Percentiles rank a stretch among this genome's conserved stretches.
Conservation (phyloP, 805 yeast species). For the Wickerhamomyces hampshirensis region DNA sequence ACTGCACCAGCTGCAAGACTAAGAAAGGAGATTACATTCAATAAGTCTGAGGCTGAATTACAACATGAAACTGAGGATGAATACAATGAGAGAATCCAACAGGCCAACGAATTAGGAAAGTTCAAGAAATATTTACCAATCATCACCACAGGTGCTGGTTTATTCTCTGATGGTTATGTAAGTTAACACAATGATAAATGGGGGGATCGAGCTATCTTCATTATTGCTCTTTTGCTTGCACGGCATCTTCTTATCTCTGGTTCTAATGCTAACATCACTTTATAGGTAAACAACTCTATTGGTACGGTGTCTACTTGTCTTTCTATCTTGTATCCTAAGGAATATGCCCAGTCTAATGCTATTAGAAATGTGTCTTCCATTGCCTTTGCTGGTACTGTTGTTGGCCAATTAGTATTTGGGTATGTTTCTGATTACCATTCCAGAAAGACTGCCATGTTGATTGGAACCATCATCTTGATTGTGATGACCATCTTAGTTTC, state of each 20-base stretch:
- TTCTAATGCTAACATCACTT: no score
- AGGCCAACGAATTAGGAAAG: conserved; percentile 18
- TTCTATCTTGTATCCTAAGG: conserved; percentile 55
- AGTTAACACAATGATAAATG: no score
- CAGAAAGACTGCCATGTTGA: conserved; percentile 78
- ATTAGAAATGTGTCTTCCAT: conserved; percentile 78
- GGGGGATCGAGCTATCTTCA: no score
- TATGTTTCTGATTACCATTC: conserved; percentile 73
- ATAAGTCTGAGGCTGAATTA: conserved; percentile 24
- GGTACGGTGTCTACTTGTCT: conserved; percentile 74
- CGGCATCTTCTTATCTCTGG: no score
- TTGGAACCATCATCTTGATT: conserved; percentile 71
- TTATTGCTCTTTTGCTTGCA: no score
- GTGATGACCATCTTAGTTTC: conserved; percentile 74
- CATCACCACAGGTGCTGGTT: conserved; percentile 84
- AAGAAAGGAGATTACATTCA: conserved; percentile 38
- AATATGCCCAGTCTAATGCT: conserved; percentile 61
- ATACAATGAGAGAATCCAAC: conserved; percentile 15
- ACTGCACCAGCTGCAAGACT: conserved; percentile 40
- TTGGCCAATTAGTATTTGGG: conserved; percentile 82
- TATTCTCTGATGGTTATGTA: conserved; percentile 90
- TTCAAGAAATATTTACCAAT: conserved; percentile 55
- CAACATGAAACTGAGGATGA: conserved; percentile 21
- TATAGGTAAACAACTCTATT: conserved; percentile 83
- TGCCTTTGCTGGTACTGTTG: conserved; percentile 88